Evolutionary conservation across 805 yeast species (phyloP), one percentile per base, ranked within the genome.

Genomic region (Scheffersomyces spartinae): DNA sequence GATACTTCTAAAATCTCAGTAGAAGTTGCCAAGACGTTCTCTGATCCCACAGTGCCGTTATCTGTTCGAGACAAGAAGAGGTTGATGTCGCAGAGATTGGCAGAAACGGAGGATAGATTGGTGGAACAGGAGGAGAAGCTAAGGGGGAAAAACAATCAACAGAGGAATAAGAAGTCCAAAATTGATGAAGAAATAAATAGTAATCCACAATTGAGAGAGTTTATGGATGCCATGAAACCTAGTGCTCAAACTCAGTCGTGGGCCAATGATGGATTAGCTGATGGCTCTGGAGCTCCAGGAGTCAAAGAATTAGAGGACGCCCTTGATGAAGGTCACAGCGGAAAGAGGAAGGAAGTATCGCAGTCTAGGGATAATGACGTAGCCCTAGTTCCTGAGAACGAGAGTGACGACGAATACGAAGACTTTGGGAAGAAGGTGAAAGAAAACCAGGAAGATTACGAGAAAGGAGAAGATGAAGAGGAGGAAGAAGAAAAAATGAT

Each of bases 1-100:
- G 91, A 83, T 42, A 85, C 96, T 1, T 64, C 93, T 2, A 71
- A 68, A 38, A 67, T 91, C 11, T 74, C 72, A 23, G 97, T 91
- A 9, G 72, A 72, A 20, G 42, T 78, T 27, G 98, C 98, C 2
- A 83, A 82, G 52, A 68, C 88, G 20, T 76, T 83, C 54, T 75
- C 81, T 18, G 95, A 85, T 50, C 86, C 93, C 3, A 59, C 61
- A 9, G 85, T 84, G 5, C 91, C 93, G 12, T 58, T 70, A 31
- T 71, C 86, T 0, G 39, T 52, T 25, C 51, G 47, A 26, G 62
- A 57, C 23, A 58, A 65, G 40, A 45, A 49, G 27, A 49, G 45
- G 31, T 21, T 34, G 24, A 20, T n/a, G 13, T 9, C 9, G n/a
- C 12, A 20, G 7, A 46, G 47, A 17, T 43, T 56, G 26, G 35